These are phyloP conservation scores for Venturia nashicola DNA, from an alignment of 2,329 filamentous ascomycete genomes.

Conservation along the genomic window DNA sequence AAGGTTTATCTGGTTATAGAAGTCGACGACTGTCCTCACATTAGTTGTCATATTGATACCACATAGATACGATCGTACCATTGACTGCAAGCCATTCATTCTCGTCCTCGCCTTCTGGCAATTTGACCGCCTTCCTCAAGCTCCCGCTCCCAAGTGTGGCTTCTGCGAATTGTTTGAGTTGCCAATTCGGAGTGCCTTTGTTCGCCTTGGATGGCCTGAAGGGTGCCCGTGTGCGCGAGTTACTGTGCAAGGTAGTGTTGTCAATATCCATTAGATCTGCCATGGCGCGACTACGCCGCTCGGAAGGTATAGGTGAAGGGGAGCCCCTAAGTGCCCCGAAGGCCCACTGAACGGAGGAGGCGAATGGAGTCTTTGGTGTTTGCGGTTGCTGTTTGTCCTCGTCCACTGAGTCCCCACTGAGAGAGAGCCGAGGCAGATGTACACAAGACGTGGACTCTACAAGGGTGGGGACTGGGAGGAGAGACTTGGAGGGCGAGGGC, in stretches of 20 bases:
- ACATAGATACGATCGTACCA: slow-evolving; percentile 41
- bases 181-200: slow-evolving; percentile 82
- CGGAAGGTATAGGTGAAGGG: not conserved
- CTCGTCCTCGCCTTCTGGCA: slow-evolving; percentile 93
- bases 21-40: slow-evolving; percentile 73
- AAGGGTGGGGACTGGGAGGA: slow-evolving; percentile 32
- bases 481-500: slow-evolving; percentile 20
- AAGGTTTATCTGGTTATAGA: slow-evolving; percentile 99
- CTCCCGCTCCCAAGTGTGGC: slow-evolving; percentile 91
- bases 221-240: slow-evolving; percentile 76
- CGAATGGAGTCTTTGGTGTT: not conserved
- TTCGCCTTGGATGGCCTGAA: slow-evolving; percentile 71
- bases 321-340: not conserved
- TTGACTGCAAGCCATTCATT: slow-evolving; percentile 99
- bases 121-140: slow-evolving; percentile 87
- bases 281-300: not conserved
- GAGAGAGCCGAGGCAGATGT: slow-evolving; percentile 13
- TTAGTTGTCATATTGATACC: slow-evolving; percentile 14
- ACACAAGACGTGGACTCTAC: slow-evolving; percentile 30
- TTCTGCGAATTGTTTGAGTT: slow-evolving; percentile 95
- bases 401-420: no score
- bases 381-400: not conserved
- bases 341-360: not conserved
- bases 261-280: not conserved
- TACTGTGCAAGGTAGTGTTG: slow-evolving; percentile 29